Evolutionary conservation across 1,284 basidiomycete genomes (phyloP), one percentile per base, ranked within the genome.

Genomic region (Mycena sp.): DNA sequence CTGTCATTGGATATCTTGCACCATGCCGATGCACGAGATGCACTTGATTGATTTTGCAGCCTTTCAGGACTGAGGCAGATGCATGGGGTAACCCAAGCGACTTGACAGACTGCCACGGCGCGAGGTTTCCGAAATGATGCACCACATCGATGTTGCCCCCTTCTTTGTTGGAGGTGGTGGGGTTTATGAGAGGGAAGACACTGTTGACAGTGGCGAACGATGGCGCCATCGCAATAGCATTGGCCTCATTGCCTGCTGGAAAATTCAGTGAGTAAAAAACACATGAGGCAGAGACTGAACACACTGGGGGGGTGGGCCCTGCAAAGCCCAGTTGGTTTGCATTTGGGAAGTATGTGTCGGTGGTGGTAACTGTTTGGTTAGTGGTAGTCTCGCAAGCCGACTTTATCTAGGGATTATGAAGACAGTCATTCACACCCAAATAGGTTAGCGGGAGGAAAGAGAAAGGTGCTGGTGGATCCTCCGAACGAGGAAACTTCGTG

Each of bases 1-100:
- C 79, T 0, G 73, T 69, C 0, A 82, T 83, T 1, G 84, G 84
- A 67, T 86, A 65, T 55, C 29, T 16, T 19, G 57, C 57, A 4
- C 57, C 57, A 30, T 59, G 57, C 1, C 57, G 46, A 48, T 59
- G 57, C 5, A 59, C 35, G 2, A 59, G 57, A 19, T 59, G 57
- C 7, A 51, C 57, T 21, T 59, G 61, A 21, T 45, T 17, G 14
- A 62, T 21, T 10, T 5, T 25, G 25, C 61, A 62, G 1, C 48
- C 54, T 10, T 5, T 21, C 5, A 54, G 61, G 2, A 62, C 30
- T 14, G 12, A 23, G n/a, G 61, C 43, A 6, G 55, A 63, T 3
- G 55, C 11, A 11, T 48, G 21, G 17, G 49, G 16, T 4, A 63
- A 50, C 12, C 58, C 50, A 3, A 58, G 25, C 14, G 55, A 58